Conservation (phyloP, 495 filamentous ascomycete genomes). For the Neurospora sp. region DNA sequence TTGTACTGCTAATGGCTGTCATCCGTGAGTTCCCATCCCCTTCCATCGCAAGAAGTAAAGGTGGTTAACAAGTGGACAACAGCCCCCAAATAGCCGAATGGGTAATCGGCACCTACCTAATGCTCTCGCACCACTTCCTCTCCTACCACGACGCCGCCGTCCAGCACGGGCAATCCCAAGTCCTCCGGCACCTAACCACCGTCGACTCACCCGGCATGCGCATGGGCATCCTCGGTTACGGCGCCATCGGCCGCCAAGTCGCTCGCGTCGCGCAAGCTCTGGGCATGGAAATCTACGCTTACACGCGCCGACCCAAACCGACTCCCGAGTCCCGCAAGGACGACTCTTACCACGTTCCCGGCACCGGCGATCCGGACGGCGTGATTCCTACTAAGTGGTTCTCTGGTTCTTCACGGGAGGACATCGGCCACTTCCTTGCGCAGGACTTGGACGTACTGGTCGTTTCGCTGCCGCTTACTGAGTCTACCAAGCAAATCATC, state of each 20-base stretch:
- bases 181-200: background rate
- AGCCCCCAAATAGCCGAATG: conserved; percentile 37
- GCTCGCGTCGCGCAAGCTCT: conserved; percentile 59
- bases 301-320: conserved; percentile 55
- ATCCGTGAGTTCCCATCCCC: conserved; percentile 5
- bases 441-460: conserved; percentile 68
- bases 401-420: conserved; percentile 50
- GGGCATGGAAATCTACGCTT: conserved; percentile 75
- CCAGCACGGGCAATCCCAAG: conserved; percentile 1
- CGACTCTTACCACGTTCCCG: conserved; percentile 58
- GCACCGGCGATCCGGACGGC: conserved; percentile 71
- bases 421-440: conserved; percentile 54
- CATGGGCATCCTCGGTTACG: conserved; percentile 66
- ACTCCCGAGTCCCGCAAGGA: conserved; percentile 50
- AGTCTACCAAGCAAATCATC: conserved; percentile 53
- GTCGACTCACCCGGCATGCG: conserved; percentile 23
- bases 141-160: background rate
- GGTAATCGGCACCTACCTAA: conserved; percentile 32
- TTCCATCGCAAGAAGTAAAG: background rate
- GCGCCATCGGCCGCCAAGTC: conserved; percentile 64
- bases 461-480: conserved; percentile 64
- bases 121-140: conserved; percentile 17
- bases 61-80: background rate
- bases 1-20: conserved; percentile 23
- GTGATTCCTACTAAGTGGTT: conserved; percentile 63